Conservation (phyloP, 2,329 filamentous ascomycete species). For the Xylariomycetidae sp. region DNA sequence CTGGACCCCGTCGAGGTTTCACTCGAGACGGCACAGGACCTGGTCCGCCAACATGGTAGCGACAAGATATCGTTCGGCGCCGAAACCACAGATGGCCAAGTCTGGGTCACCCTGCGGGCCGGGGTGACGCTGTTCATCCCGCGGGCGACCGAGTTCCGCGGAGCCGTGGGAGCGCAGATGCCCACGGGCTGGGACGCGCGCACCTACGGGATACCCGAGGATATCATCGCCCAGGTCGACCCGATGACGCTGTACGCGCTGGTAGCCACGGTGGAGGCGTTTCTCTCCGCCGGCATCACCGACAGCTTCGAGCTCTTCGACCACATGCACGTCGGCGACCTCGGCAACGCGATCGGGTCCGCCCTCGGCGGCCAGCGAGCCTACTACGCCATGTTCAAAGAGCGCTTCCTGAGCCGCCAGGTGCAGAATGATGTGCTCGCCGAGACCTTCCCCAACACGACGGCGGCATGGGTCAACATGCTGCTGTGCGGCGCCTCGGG, state of each 20-base stretch:
- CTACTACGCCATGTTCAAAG: conserved; percentile 24
- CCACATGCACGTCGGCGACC: conserved; percentile 30
- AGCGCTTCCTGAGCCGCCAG: conserved; percentile 23
- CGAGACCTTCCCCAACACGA: conserved; percentile 32
- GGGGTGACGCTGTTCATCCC: conserved; percentile 29
- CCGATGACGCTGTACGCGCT: conserved; percentile 29
- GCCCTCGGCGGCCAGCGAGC: conserved; percentile 23
- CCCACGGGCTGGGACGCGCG: conserved; percentile 30
- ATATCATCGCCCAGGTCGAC: conserved; percentile 32
- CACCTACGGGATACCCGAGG: conserved; percentile 30
- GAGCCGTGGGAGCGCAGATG: conserved; percentile 28
- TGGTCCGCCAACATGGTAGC: conserved; percentile 26
- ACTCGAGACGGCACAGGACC: conserved; percentile 23
- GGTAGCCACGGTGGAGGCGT: conserved; percentile 26
- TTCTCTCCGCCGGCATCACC: conserved; percentile 27
- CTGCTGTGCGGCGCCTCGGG: conserved; percentile 30
- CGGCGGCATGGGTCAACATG: conserved; percentile 36
- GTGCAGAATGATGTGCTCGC: conserved; percentile 30
- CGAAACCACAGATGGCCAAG: conserved; percentile 13
- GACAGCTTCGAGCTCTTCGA: conserved; percentile 25
- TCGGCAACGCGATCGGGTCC: conserved; percentile 30
- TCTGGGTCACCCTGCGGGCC: conserved; percentile 21
- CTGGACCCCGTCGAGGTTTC: conserved; percentile 28
- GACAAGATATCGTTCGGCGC: conserved; percentile 22
- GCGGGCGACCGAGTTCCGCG: conserved; percentile 21